Conservation (phyloP, 495 filamentous ascomycete species). For the Penicillium atrosanguineum region DNA sequence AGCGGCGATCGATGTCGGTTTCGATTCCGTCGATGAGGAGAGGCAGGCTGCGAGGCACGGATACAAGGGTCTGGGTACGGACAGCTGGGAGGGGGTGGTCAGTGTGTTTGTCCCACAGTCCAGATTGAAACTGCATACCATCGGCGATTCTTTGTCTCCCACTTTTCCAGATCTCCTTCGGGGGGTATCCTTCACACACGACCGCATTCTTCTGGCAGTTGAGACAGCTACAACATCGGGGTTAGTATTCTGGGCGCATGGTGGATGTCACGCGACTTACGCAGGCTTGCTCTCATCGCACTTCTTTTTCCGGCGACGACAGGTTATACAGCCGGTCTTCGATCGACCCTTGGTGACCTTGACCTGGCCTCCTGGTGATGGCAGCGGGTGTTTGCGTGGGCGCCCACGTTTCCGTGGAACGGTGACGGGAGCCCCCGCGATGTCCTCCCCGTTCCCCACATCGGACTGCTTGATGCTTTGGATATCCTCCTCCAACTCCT, state of each 20-base stretch:
- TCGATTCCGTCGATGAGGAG: conserved; percentile 83
- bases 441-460: conserved; percentile 25
- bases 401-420: conserved; percentile 65
- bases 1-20: conserved; percentile 75
- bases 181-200: conserved; percentile 89
- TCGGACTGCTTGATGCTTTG: conserved; percentile 35
- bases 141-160: conserved; percentile 74
- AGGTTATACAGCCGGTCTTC: conserved; percentile 93
- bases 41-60: conserved; percentile 62
- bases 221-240: conserved; percentile 51
- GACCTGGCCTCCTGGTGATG: conserved; percentile 49
- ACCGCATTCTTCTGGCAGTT: conserved; percentile 95
- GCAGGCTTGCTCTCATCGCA: conserved; percentile 91
- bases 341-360: conserved; percentile 85
- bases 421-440: conserved; percentile 34
- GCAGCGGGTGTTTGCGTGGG: conserved; percentile 78
- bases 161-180: conserved; percentile 82
- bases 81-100: conserved; percentile 23
- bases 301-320: conserved; percentile 92
- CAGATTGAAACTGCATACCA: conserved; percentile 49
- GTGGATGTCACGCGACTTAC: conserved; percentile 33
- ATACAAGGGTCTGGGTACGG: conserved; percentile 32
- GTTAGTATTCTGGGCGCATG: neutral
- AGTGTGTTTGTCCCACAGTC: conserved; percentile 10
- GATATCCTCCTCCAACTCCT: conserved; percentile 45